Evolutionary conservation across 495 filamentous ascomycete species (phyloP).

Genomic region (Arthonia radiata): DNA sequence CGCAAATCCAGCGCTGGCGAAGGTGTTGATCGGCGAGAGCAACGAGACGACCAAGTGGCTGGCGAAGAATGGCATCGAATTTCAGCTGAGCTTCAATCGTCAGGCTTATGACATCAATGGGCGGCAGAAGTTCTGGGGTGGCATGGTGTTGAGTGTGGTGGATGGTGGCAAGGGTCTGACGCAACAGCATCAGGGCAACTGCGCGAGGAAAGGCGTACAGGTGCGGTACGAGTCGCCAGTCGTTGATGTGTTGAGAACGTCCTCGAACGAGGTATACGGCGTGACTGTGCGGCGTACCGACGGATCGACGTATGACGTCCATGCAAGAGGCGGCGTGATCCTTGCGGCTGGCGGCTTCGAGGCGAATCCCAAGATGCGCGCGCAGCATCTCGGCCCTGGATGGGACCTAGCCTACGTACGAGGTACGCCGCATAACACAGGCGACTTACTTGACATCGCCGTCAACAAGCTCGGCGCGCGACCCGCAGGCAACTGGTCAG

Average conservation of each 20-base stretch:
- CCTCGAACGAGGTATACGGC: slow-evolving; percentile 14
- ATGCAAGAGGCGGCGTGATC: slow-evolving; percentile 17
- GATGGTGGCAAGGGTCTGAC: slow-evolving; percentile 34
- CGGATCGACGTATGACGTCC: slow-evolving; percentile 8
- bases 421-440: slow-evolving; percentile 35
- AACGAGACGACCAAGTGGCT: slow-evolving; percentile 28
- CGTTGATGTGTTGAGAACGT: slow-evolving; percentile 12
- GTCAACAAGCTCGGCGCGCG: slow-evolving; percentile 22
- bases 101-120: slow-evolving; percentile 32
- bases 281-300: slow-evolving; percentile 13
- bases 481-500: slow-evolving; percentile 29
- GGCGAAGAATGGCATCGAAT: slow-evolving; percentile 22
- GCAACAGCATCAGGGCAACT: slow-evolving; percentile 19
- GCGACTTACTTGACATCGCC: slow-evolving; percentile 25
- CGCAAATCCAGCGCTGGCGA: slow-evolving; percentile 18
- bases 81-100: slow-evolving; percentile 33
- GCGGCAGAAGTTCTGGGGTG: slow-evolving; percentile 35
- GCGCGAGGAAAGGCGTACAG: slow-evolving; percentile 15
- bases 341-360: slow-evolving; percentile 38
- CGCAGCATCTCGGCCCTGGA: slow-evolving; percentile 30
- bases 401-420: slow-evolving; percentile 36
- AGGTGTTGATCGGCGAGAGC: slow-evolving; percentile 21
- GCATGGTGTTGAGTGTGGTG: slow-evolving; percentile 26
- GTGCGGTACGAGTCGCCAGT: slow-evolving; percentile 21
- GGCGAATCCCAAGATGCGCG: slow-evolving; percentile 25